Conservation (phyloP, 495 filamentous ascomycete genomes). For the Penicillium egyptiacum region DNA sequence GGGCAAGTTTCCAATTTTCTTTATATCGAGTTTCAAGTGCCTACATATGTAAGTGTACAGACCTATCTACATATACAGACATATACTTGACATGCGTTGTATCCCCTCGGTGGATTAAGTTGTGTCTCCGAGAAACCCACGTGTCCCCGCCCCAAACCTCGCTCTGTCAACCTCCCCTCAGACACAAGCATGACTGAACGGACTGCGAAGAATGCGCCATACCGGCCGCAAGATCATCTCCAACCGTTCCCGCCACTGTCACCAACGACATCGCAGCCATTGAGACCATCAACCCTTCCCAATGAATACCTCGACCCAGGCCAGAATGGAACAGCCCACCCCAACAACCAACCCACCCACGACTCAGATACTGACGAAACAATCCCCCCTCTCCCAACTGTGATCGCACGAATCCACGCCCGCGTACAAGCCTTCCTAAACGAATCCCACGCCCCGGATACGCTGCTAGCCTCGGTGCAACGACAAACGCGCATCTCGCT, state of each 20-base stretch:
- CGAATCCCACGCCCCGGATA: constrained; percentile 53
- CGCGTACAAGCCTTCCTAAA: constrained; percentile 70
- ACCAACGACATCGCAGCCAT: constrained; percentile 2
- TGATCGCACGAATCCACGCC: constrained; percentile 62
- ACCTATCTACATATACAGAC: neutral
- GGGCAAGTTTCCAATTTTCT: constrained; percentile 1
- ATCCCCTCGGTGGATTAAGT: constrained; percentile 26
- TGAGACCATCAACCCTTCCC: neutral
- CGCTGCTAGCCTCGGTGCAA: constrained; percentile 64
- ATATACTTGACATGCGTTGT: neutral
- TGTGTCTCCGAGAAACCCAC: constrained; percentile 23
- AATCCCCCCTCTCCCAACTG: constrained; percentile 32
- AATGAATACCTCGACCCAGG: neutral
- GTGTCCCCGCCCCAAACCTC: constrained; percentile 24
- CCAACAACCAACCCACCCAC: neutral
- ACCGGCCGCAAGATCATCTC: constrained; percentile 12
- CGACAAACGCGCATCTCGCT: constrained; percentile 68
- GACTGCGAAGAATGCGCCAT: neutral
- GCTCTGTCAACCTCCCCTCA: constrained; percentile 6
- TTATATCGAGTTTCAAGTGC: neutral
- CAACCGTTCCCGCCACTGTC: constrained; percentile 5
- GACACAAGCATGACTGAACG: constrained; percentile 21
- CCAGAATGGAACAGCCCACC: constrained; percentile 5
- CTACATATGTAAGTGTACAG: neutral
- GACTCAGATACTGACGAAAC: neutral